phyloP scores from a whole-genome alignment of 371 early-diverging fungal genomes.

The Coemansia sp. region DNA sequence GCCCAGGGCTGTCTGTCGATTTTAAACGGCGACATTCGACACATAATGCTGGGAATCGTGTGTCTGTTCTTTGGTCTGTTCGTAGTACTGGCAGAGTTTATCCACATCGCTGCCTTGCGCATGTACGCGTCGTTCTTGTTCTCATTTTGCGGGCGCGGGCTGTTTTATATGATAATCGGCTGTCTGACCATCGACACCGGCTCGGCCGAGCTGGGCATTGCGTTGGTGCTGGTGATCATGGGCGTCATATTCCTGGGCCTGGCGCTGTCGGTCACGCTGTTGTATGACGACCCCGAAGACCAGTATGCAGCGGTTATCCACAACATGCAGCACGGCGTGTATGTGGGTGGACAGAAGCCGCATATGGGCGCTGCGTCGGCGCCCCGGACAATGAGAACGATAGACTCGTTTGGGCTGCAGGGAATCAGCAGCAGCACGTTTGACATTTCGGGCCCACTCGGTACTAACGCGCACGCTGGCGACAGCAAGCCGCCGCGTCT shows the following conservation, averaged over 20 bases:
- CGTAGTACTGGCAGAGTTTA: constrained; percentile 22
- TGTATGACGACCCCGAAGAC: constrained; percentile 39
- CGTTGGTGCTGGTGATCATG: constrained; percentile 13
- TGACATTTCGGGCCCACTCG: constrained; percentile 7
- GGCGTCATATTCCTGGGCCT: constrained; percentile 23
- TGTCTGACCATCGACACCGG: constrained; percentile 22
- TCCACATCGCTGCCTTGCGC: constrained; percentile 36
- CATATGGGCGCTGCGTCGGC: constrained; percentile 1
- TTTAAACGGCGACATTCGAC: constrained; percentile 30
- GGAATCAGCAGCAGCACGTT: constrained; percentile 31
- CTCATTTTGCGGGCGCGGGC: constrained; percentile 45
- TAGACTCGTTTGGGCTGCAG: constrained; percentile 20
- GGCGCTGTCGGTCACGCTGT: constrained; percentile 16
- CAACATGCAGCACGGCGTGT: constrained; percentile 28
- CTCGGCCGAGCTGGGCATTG: constrained; percentile 32
- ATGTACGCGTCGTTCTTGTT: constrained; percentile 44
- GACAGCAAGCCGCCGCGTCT: constrained; percentile 21
- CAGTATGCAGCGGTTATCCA: constrained; percentile 30
- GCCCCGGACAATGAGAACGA: constrained; percentile 7
- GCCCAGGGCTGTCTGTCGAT: constrained; percentile 38
- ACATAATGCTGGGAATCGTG: constrained; percentile 42
- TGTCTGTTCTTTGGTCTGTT: constrained; percentile 30
- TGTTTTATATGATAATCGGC: constrained; percentile 35
- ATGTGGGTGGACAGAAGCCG: background rate
- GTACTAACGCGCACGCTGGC: background rate